These are phyloP conservation scores for Cytospora piceae DNA, from an alignment of 2,329 filamentous ascomycete species.

Conservation along the genomic window DNA sequence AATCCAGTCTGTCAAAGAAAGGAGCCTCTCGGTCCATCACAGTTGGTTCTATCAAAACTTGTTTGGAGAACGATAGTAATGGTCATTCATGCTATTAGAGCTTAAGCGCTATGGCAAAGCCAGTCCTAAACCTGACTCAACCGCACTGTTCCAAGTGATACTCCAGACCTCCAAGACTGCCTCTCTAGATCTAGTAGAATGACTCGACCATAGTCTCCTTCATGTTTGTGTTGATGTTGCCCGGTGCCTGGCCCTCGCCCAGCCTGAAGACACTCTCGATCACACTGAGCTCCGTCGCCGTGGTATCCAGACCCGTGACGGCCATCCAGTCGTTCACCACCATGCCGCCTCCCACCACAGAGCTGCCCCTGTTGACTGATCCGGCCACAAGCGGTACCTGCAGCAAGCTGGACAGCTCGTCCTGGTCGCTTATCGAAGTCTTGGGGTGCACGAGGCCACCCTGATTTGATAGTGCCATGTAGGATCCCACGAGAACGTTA, in stretches of 20 bases:
- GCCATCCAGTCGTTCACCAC: conserved; percentile 98
- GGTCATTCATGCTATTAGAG: conserved; percentile 13
- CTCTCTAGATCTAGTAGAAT: conserved; percentile 72
- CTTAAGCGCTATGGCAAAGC: conserved; percentile 8
- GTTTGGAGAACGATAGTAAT: background rate
- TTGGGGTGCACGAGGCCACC: conserved; percentile 97
- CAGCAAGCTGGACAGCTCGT: conserved; percentile 89
- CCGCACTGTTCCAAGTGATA: conserved; percentile 1
- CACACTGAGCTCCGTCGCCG: conserved; percentile 95
- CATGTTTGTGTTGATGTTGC: conserved; percentile 78
- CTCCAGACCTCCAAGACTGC: conserved; percentile 7
- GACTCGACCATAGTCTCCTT: conserved; percentile 99
- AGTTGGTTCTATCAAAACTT: background rate
- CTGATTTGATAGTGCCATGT: conserved; percentile 96
- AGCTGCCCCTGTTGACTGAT: conserved; percentile 87
- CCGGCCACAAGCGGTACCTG: conserved; percentile 96
- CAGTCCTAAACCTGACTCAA: conserved; percentile 3
- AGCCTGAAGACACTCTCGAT: conserved; percentile 95
- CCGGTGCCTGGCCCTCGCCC: conserved; percentile 81
- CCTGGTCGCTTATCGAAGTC: conserved; percentile 95
- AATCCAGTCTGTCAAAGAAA: background rate
- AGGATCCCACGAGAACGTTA: conserved; percentile 93
- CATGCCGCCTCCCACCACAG: conserved; percentile 96
- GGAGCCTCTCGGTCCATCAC: background rate
- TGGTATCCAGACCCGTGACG: conserved; percentile 90